Evolutionary conservation across 306 rosid genomes (phyloP), one percentile per base, ranked within the genome.

Genomic region (Rosa chinensis): DNA sequence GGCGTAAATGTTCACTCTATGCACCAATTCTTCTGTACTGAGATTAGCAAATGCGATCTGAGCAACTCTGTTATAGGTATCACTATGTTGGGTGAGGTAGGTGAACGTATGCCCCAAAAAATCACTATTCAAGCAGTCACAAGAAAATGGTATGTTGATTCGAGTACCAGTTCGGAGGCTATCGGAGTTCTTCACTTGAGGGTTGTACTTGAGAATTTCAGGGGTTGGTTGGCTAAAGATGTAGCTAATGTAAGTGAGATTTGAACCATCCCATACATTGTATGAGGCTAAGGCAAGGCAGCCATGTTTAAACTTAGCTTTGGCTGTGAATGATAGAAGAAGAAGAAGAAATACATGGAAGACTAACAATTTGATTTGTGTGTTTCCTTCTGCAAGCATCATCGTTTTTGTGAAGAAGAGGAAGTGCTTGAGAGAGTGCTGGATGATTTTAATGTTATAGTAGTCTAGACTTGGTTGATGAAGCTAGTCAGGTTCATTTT

Each of bases 231-330:
- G 84, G 8, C 63, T 66, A 25, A 92, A 90, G 16, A 92, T 49
- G 42, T 66, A 2, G 86, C 84, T 80, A 20, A 92, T 84, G 78
- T 87, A 79, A 39, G 80, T 82, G 72, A 92, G 79, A 37, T 87
- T 83, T 52, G 85, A 20, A 55, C 87, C 89, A 35, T 77, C 40
- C 66, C 37, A 3, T 21, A 84, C 74, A 79, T 72, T 72, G 43
- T 87, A 92, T 18, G 94, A 92, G 35, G 92, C 97, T 9, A 92
- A 16, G 66, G 94, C 94, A 40, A 80, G 80, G 88, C 97, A 90
- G 2, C 88, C 91, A 62, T 62, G 21, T 49, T 37, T 80, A 62
- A 93, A 88, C 1, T 43, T 82, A 79, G 88, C 93, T 71, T 83
- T 25, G 18, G 79, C 80, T 83, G 10, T 83, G 52, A 72, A 72